Evolutionary conservation across 2,329 filamentous ascomycete genomes (phyloP).

Genomic region (Periglandula ipomoeae): DNA sequence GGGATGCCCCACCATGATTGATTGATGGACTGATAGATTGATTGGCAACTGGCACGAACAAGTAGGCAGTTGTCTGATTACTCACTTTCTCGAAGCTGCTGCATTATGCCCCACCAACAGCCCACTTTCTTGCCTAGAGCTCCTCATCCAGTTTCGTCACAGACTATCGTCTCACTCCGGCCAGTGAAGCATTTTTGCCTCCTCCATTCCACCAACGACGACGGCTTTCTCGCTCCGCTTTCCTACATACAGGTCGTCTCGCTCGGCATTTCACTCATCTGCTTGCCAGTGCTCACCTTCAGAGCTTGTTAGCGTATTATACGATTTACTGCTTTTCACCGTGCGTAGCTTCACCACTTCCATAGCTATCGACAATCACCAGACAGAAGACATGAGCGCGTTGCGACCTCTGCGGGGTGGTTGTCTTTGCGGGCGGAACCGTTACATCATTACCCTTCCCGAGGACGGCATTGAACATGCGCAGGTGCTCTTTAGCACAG

Average conservation of each 20-base stretch:
- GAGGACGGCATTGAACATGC: conserved; percentile 44
- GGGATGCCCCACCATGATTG: too few relatives aligned
- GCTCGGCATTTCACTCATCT: background rate
- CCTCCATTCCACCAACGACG: conserved; percentile 2
- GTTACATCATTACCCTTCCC: conserved; percentile 68
- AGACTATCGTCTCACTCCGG: too few relatives aligned
- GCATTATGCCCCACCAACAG: background rate
- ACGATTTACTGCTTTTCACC: too few relatives aligned
- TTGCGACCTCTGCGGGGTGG: conserved; percentile 57
- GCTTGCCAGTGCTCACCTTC: background rate
- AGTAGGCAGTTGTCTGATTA: too few relatives aligned
- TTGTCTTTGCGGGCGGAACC: conserved; percentile 80
- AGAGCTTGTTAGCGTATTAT: background rate
- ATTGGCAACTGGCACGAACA: too few relatives aligned
- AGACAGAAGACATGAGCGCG: conserved; percentile 31
- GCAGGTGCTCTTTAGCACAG: conserved; percentile 67
- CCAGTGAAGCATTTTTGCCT: background rate
- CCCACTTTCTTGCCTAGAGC: background rate
- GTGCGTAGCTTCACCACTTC: too few relatives aligned
- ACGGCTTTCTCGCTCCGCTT: conserved; percentile 1
- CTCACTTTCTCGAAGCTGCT: background rate
- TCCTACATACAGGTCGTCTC: background rate
- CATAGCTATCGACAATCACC: too few relatives aligned
- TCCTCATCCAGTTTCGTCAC: conserved; percentile 2
- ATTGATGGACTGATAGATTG: too few relatives aligned